Conservation (phyloP, 352 stramenopile genomes). For the Phytopythium chamaehyphon region DNA sequence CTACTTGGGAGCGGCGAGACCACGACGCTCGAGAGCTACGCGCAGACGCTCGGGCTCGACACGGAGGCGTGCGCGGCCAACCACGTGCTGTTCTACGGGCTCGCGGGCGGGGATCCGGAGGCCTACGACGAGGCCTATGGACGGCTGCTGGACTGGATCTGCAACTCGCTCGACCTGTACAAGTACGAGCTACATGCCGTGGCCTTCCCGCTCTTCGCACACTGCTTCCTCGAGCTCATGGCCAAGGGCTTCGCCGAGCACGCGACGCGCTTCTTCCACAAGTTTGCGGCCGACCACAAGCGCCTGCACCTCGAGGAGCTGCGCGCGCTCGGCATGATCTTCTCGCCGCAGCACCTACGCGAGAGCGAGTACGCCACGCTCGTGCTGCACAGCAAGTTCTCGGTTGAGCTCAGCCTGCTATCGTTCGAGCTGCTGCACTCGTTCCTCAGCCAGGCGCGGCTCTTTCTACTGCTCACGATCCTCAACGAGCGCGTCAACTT, state of each 20-base stretch:
- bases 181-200: conserved; percentile 80
- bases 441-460: conserved; percentile 72
- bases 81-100: conserved; percentile 78
- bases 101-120: conserved; percentile 49
- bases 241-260: conserved; percentile 50
- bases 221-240: conserved; percentile 80
- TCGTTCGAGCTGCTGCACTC: conserved; percentile 80
- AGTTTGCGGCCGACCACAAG: conserved; percentile 56
- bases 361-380: conserved; percentile 77
- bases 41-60: conserved; percentile 54
- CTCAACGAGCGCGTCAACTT: conserved; percentile 79
- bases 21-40: conserved; percentile 56
- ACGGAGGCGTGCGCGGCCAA: conserved; percentile 74
- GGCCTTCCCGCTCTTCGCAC: conserved; percentile 76
- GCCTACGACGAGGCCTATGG: conserved; percentile 69
- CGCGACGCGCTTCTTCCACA: conserved; percentile 54
- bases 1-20: conserved; percentile 32
- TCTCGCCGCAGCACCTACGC: conserved; percentile 54
- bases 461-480: conserved; percentile 73
- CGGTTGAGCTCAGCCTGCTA: conserved; percentile 75
- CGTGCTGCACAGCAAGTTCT: conserved; percentile 81
- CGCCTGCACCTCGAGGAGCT: conserved; percentile 70
- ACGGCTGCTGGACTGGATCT: conserved; percentile 77
- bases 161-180: conserved; percentile 85
- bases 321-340: conserved; percentile 56